Evolutionary conservation across 441 rosid species (phyloP), one percentile per base, ranked within the genome.

Genomic region (Viola pubescens): DNA sequence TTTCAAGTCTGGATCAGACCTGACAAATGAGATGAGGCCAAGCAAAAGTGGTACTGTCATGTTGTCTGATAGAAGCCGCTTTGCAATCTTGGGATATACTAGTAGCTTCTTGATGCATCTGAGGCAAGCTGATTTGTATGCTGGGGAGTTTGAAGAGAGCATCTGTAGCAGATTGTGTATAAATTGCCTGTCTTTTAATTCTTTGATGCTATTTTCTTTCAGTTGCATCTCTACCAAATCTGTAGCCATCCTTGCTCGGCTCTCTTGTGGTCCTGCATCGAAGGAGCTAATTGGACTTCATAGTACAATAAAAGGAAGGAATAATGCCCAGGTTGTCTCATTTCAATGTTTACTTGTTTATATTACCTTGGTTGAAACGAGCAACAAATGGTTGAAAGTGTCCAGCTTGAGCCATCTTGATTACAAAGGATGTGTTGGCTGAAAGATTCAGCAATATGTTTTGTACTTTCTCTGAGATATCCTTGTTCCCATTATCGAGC

Each of bases 351-450:
- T 26, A 26, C 34, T 52, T 60, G 2, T 2, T 3, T 37, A 26
- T 12, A 5, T 26, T 65, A 78, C 83, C 83, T 77, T 74, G 69
- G 57, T 62, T 79, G 66, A 81, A 81, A 57, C 76, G 76, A 59
- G 68, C 51, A 52, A 81, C 66, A 58, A 79, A 79, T 50, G 79
- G 75, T 54, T 54, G 61, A 53, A 73, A 73, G 60, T 75, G 61
- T 49, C 82, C 83, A 59, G 71, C 67, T 69, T 77, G 76, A 0
- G 86, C 83, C 82, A 73, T 81, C 69, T 75, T 77, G 59, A 79
- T 81, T 0, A 62, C 69, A 37, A 79, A 81, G 67, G 74, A 82
- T 6, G 73, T 65, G 67, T 73, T 81, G 50, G 65, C 69, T 37
- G 83, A 79, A 66, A 81, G 80, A 70, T 79, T 81, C 54, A 63